Conservation (phyloP, 1,284 basidiomycete genomes). For the Fomes fomentarius region DNA sequence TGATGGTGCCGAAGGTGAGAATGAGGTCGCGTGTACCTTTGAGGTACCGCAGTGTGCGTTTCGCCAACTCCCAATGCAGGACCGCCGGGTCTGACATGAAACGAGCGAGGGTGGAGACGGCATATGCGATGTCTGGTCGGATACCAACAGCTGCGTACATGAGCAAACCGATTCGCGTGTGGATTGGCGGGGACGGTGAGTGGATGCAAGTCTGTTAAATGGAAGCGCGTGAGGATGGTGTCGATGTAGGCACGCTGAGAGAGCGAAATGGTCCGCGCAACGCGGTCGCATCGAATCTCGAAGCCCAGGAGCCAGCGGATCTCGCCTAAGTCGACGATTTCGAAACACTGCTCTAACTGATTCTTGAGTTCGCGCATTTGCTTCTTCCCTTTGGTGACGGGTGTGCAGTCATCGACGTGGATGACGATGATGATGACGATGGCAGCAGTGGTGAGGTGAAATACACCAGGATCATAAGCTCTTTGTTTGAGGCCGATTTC, state of each 20-base stretch:
- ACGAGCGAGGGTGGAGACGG: conserved; percentile 38
- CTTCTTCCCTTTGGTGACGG: conserved; percentile 18
- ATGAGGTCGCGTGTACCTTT: conserved; percentile 36
- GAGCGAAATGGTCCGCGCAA: conserved; percentile 31
- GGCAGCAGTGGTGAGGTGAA: conserved; percentile 3
- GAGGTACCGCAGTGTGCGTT: conserved; percentile 44
- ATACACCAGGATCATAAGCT: conserved; percentile 16
- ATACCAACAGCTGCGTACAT: conserved; percentile 44
- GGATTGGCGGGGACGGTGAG: conserved; percentile 37
- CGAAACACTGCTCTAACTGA: conserved; percentile 26
- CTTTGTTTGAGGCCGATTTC: conserved; percentile 15
- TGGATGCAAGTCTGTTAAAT: conserved; percentile 34
- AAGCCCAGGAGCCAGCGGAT: conserved; percentile 28
- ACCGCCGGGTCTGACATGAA: conserved; percentile 33
- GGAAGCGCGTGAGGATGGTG: conserved; percentile 36
- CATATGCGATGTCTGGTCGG: conserved; percentile 42
- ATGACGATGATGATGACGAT: conserved; percentile 13
- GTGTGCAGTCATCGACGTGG: conserved; percentile 28
- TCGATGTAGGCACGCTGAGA: conserved; percentile 44
- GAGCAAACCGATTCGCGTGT: conserved; percentile 34
- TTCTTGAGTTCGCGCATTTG: conserved; percentile 32
- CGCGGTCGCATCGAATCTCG: conserved; percentile 33
- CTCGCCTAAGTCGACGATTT: conserved; percentile 27
- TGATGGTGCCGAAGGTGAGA: conserved; percentile 34
- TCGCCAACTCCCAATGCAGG: conserved; percentile 41